Percentiles rank a stretch among this genome's conserved stretches.
phyloP scores from a whole-genome alignment of 371 early-diverging fungal species.

The Funneliformis caledonium region DNA sequence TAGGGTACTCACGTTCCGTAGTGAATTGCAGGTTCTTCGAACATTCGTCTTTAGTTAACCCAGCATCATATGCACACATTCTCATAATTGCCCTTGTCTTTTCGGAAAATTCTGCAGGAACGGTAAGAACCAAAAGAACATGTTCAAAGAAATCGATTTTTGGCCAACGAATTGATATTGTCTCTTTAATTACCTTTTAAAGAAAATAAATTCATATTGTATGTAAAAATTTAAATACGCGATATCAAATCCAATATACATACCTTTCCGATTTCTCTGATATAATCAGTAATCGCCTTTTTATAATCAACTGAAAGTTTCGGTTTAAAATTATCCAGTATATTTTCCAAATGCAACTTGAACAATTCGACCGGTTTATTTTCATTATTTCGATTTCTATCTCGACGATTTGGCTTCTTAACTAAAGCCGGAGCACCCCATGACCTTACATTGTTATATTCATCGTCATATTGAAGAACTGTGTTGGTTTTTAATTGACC shows the following conservation, averaged over 20 bases:
- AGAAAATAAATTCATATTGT: background rate
- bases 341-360: conserved; percentile 22
- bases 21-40: conserved; percentile 8
- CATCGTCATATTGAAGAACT: conserved; percentile 10
- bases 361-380: conserved; percentile 24
- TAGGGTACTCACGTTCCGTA: conserved; percentile 20
- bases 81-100: conserved; percentile 11
- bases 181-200: background rate
- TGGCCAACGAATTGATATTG: background rate
- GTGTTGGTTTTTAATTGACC: conserved; percentile 24
- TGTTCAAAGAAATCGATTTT: background rate
- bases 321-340: background rate
- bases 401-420: background rate
- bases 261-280: conserved; percentile 22
- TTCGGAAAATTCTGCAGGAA: conserved; percentile 15
- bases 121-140: background rate
- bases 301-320: background rate
- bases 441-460: background rate
- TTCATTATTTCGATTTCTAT: background rate
- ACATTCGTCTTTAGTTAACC: background rate
- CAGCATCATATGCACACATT: conserved; percentile 16
- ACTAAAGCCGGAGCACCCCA: conserved; percentile 25
- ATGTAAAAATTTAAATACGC: background rate
- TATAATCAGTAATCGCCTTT: conserved; percentile 35
- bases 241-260: too few species aligned